Percentiles rank a stretch among this genome's conserved stretches.
phyloP scores from a whole-genome alignment of 2,329 filamentous ascomycete genomes.

The Endocalyx cinctus region DNA sequence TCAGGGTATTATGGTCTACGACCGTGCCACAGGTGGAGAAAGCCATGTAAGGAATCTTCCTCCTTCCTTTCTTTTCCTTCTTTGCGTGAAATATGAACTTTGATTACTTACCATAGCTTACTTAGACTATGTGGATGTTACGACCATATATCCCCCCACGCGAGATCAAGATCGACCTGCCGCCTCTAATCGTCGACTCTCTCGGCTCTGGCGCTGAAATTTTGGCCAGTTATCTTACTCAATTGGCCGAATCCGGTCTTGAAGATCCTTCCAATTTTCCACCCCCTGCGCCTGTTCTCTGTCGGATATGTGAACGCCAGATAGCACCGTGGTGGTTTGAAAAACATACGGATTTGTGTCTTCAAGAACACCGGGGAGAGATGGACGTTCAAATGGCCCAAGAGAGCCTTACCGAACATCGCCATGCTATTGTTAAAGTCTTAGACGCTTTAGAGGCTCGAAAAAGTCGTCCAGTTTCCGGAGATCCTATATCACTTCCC shows the following conservation, averaged over 20 bases:
- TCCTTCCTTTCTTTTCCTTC: too few relatives aligned
- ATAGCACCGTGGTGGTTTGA: conserved; percentile 99
- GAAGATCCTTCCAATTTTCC: conserved; percentile 73
- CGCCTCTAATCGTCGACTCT: conserved; percentile 82
- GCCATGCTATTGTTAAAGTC: conserved; percentile 90
- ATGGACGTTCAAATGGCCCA: conserved; percentile 98
- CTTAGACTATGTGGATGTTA: conserved; percentile 98
- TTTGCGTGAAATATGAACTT: too few relatives aligned
- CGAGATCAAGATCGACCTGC: conserved; percentile 94
- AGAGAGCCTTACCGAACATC: conserved; percentile 85
- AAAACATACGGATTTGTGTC: conserved; percentile 93
- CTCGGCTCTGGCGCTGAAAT: conserved; percentile 93
- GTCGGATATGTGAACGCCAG: conserved; percentile 94
- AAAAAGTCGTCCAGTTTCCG: conserved; percentile 57
- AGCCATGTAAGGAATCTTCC: conserved; percentile 68
- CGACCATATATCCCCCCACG: conserved; percentile 82
- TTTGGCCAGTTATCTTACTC: conserved; percentile 87
- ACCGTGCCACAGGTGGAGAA: conserved; percentile 77
- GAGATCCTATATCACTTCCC: conserved; percentile 48
- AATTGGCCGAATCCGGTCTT: conserved; percentile 76
- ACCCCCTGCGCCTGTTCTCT: conserved; percentile 80
- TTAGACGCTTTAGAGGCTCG: conserved; percentile 85
- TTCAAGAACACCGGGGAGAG: conserved; percentile 93
- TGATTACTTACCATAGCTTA: conserved; percentile 23
- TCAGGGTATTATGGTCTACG: conserved; percentile 97